Base-by-base conservation (phyloP, 352 stramenopile genomes). In the Phytophthora capsici region DNA sequence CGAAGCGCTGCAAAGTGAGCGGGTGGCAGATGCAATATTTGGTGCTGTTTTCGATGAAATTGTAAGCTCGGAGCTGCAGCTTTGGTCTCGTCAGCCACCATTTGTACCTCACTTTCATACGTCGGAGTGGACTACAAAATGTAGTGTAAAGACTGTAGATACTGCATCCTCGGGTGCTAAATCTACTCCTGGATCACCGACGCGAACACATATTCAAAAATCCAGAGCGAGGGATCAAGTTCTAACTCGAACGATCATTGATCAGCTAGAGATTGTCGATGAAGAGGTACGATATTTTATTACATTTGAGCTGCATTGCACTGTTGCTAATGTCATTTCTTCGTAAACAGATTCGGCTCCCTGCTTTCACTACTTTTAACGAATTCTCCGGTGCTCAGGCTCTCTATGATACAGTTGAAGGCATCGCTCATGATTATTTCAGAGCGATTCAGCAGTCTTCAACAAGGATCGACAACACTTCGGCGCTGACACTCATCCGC, bases 371-470 rank as follows among this genome's bases (percentile, higher is more conserved):
- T 17, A 17, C 16, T 16, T 37, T 68, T 1, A 37, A 45, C 12
- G 12, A 20, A 14, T 62, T 43, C 26, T 38, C 20, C 23, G 43
- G 46, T 8, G 26, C 66, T 19, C 60, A 26, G 6, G 32, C 51
- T 3, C 49, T 80, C 25, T 77, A 66, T 10, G 56, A 81, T n/a
- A 57, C 46, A 17, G 41, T 74, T 14, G 34, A 64, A 50, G 52
- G 63, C n/a, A 28, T 73, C 20, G 66, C 66, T 16, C 26, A 20
- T 12, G 50, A 43, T 19, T 60, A 38, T 22, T 51, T 75, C n/a
- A n/a, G 36, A 38, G 23, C 34, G 7, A 63, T 75, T 14, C 45
- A 60, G 2, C 64, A 66, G 19, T 59, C 48, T 50, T 20, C 37
- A n/a, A 32, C 38, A 5, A 38, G 40, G 4, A 22, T 53, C 4